Percentiles rank a stretch among this genome's conserved stretches.
phyloP scores from a whole-genome alignment of 495 filamentous ascomycete genomes.

The Clavariopsis aquatica region DNA sequence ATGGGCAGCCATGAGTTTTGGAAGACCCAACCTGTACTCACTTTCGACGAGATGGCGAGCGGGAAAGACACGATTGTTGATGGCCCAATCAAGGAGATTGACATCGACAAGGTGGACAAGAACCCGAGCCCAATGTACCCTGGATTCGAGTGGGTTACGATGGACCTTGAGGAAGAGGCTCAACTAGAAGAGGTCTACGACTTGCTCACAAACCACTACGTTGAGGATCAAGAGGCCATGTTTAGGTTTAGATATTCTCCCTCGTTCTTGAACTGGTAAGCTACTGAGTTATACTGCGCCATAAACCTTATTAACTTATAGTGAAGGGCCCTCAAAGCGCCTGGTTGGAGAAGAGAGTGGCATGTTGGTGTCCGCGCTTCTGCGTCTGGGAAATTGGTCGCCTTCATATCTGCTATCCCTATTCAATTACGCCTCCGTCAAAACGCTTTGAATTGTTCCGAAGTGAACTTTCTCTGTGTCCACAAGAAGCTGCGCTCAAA shows the following conservation, averaged over 20 bases:
- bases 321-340: constrained; percentile 84
- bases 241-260: constrained; percentile 94
- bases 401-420: constrained; percentile 92
- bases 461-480: constrained; percentile 97
- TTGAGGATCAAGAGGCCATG: constrained; percentile 94
- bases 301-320: constrained; percentile 38
- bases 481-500: constrained; percentile 97
- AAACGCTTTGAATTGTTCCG: constrained; percentile 72
- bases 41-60: constrained; percentile 53
- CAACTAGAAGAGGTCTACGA: constrained; percentile 84
- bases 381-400: constrained; percentile 78
- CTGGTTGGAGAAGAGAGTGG: constrained; percentile 95
- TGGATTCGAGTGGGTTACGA: constrained; percentile 89
- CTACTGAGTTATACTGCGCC: neutral
- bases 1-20: constrained; percentile 98
- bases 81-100: constrained; percentile 68
- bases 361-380: constrained; percentile 86
- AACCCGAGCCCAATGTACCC: constrained; percentile 65
- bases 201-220: constrained; percentile 86
- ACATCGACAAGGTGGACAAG: constrained; percentile 71
- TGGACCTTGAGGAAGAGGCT: constrained; percentile 72
- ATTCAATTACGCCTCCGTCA: constrained; percentile 76
- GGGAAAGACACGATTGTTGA: constrained; percentile 50
- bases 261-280: constrained; percentile 84
- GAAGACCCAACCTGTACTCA: constrained; percentile 92